These are phyloP conservation scores for Ceratocystis eucalypticola DNA, from an alignment of 2,329 filamentous ascomycete genomes.

Conservation along the genomic window DNA sequence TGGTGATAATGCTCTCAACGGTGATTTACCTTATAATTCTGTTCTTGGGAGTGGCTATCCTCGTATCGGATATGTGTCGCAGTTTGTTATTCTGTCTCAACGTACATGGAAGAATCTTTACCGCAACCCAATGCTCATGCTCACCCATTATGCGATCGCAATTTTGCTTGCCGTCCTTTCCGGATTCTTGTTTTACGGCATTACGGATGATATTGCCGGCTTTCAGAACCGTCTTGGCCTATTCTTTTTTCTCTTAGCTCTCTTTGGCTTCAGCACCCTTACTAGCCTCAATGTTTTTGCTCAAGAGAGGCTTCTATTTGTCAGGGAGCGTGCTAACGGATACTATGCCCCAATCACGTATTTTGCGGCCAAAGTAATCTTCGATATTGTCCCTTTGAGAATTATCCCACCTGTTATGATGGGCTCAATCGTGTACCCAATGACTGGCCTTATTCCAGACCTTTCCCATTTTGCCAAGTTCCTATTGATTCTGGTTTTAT, in stretches of 20 bases:
- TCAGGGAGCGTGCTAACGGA: constrained; percentile 86
- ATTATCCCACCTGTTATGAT: constrained; percentile 90
- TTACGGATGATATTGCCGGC: constrained; percentile 89
- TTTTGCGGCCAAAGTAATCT: constrained; percentile 92
- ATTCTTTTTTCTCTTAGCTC: constrained; percentile 91
- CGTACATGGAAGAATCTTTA: constrained; percentile 97
- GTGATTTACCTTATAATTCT: constrained; percentile 31
- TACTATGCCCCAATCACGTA: constrained; percentile 93
- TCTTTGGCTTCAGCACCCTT: constrained; percentile 93
- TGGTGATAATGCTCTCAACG: constrained; percentile 35
- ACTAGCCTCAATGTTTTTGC: constrained; percentile 91
- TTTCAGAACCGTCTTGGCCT: constrained; percentile 96
- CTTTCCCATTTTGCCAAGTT: constrained; percentile 80
- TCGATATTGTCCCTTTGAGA: constrained; percentile 88
- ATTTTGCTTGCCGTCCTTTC: constrained; percentile 89
- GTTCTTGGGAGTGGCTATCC: constrained; percentile 66
- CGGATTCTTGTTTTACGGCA: constrained; percentile 88
- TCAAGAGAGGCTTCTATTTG: constrained; percentile 76
- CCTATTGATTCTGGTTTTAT: constrained; percentile 79
- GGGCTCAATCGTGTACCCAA: constrained; percentile 91
- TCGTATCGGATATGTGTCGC: constrained; percentile 62
- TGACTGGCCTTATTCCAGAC: constrained; percentile 82
- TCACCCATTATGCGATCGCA: constrained; percentile 94
- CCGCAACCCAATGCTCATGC: constrained; percentile 93
- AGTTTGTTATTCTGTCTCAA: constrained; percentile 79